A percentile compares a stretch with the other conserved stretches of the same genome.
These are phyloP conservation scores for Lentinula raphanica DNA, from an alignment of 768 basidiomycete species.

Conservation along the genomic window DNA sequence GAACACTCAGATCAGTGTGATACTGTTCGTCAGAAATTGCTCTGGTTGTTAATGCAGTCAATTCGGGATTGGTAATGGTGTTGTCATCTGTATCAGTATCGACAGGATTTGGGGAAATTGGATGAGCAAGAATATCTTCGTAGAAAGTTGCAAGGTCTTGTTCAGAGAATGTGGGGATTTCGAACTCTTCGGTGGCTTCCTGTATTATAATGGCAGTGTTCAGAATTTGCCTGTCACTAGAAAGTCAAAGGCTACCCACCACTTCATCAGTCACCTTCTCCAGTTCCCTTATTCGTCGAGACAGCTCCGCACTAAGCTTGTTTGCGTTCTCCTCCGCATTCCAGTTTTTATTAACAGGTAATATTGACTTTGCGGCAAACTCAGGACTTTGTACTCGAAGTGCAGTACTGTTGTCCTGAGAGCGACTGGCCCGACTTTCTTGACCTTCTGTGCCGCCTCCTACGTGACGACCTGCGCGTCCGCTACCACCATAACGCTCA, in stretches of 20 bases:
- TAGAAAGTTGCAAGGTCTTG: conserved; percentile 37
- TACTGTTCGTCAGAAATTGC: conserved; percentile 9
- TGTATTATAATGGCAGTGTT: conserved; percentile 8
- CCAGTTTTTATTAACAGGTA: too few species aligned
- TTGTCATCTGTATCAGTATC: conserved; percentile 7
- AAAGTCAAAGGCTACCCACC: conserved; percentile 17
- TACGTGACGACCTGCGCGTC: too few species aligned
- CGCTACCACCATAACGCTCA: too few species aligned
- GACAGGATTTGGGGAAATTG: not conserved
- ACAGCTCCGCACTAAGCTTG: conserved; percentile 23
- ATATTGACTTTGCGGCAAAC: too few species aligned
- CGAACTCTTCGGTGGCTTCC: conserved; percentile 22
- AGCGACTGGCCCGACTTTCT: too few species aligned
- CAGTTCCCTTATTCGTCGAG: conserved; percentile 30
- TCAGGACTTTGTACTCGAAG: too few species aligned
- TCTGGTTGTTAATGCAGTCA: not conserved
- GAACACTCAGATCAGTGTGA: conserved; percentile 27
- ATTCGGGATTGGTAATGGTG: conserved; percentile 12
- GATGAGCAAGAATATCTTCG: conserved; percentile 36
- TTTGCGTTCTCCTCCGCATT: conserved; percentile 13
- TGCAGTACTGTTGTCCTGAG: too few species aligned
- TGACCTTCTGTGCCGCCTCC: too few species aligned
- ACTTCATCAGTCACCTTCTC: conserved; percentile 30
- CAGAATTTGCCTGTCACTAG: not conserved
- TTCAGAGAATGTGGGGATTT: conserved; percentile 34